Percentiles rank a stretch among this genome's conserved stretches.
phyloP scores from a whole-genome alignment of 306 rosid genomes.

The Gynostemma pentaphyllum region DNA sequence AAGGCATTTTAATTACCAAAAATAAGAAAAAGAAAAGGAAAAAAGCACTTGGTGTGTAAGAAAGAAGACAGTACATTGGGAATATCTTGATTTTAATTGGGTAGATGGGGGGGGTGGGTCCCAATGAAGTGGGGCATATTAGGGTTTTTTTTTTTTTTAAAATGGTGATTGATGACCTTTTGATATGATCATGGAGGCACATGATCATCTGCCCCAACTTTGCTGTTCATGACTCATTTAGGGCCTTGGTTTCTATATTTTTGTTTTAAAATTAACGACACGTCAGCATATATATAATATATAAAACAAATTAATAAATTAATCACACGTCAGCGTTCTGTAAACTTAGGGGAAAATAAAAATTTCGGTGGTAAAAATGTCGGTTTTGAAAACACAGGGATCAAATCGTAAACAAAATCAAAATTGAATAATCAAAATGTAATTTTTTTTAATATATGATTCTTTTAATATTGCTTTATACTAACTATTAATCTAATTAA shows the following conservation, averaged over 20 bases:
- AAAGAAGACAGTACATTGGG: conserved; percentile 10
- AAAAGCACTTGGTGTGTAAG: neutral
- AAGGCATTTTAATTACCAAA: too few relatives aligned
- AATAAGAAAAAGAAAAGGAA: neutral
- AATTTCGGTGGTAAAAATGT: too few relatives aligned
- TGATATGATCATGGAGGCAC: conserved; percentile 52
- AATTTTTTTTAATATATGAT: too few relatives aligned
- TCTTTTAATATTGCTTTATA: too few relatives aligned
- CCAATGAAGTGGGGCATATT: conserved; percentile 32
- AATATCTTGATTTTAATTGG: conserved; percentile 35
- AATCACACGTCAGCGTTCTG: too few relatives aligned
- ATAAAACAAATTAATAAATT: too few relatives aligned
- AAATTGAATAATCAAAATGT: too few relatives aligned
- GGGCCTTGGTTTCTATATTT: neutral
- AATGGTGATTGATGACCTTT: conserved; percentile 41
- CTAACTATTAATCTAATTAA: too few relatives aligned
- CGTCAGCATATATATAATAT: too few relatives aligned
- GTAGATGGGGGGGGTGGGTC: conserved; percentile 44
- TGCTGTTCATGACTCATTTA: conserved; percentile 15
- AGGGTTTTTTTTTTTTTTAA: conserved; percentile 45
- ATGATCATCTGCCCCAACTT: conserved; percentile 29
- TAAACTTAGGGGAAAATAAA: too few relatives aligned
- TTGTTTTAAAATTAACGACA: neutral
- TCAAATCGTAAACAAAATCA: too few relatives aligned
- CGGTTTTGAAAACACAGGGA: too few relatives aligned